Evolutionary conservation across 2,329 filamentous ascomycete species (phyloP).

Genomic region (Colletotrichum falcatum): DNA sequence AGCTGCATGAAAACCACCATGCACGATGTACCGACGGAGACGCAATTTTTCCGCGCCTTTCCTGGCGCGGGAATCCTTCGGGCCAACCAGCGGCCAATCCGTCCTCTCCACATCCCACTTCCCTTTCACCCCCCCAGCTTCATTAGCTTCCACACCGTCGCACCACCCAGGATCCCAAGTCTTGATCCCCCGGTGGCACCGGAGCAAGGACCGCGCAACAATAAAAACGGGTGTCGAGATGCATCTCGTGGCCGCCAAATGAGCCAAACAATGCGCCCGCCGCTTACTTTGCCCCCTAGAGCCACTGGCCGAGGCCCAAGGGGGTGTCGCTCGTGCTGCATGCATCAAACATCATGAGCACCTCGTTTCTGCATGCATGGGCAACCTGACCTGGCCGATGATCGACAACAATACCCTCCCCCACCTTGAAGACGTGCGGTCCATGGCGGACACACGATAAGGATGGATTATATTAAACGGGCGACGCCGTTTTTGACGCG

Average conservation of each 20-base stretch:
- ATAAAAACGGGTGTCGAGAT: not conserved
- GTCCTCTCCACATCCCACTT: not conserved
- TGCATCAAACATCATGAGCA: constrained; percentile 18
- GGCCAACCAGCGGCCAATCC: constrained; percentile 18
- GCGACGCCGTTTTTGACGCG: not conserved
- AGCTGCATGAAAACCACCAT: not conserved
- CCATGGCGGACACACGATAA: not conserved
- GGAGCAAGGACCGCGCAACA: constrained; percentile 11
- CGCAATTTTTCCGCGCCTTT: constrained; percentile 22
- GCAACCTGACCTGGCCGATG: constrained; percentile 25
- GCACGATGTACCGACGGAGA: constrained; percentile 12
- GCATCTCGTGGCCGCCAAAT: constrained; percentile 15
- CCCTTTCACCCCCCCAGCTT: not conserved
- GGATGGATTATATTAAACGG: not conserved
- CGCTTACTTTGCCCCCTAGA: not conserved
- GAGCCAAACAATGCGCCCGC: constrained; percentile 17
- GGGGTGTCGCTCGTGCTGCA: not conserved
- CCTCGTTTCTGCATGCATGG: constrained; percentile 24
- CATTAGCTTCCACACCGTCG: not conserved
- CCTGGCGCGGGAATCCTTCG: not conserved
- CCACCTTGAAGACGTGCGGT: not conserved
- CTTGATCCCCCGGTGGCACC: constrained; percentile 12
- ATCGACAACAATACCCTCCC: not conserved
- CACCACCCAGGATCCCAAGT: constrained; percentile 20
- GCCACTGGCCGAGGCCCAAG: not conserved